Conservation (phyloP, 202 grass and related monocot species). For the Dendrocalamus latiflorus region DNA sequence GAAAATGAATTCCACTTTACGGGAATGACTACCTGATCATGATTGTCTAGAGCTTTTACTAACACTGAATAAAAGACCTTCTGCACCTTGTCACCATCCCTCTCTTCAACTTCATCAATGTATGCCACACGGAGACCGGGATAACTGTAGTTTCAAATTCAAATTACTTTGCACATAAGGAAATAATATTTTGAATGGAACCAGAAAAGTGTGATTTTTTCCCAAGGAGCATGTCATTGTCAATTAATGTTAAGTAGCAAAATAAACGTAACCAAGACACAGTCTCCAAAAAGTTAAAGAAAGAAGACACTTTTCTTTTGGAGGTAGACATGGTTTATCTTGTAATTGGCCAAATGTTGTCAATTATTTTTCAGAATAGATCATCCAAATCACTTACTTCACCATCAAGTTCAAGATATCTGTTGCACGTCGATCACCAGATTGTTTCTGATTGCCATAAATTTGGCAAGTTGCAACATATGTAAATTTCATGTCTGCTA, state of each 20-base stretch:
- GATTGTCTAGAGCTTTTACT: slow-evolving; percentile 95
- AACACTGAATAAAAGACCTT: slow-evolving; percentile 91
- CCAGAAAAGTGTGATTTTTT: neutral
- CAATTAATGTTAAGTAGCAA: slow-evolving; percentile 16
- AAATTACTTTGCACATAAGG: neutral
- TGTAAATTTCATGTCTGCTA: slow-evolving; percentile 90
- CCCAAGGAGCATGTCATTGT: neutral
- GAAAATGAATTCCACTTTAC: neutral
- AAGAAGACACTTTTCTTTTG: neutral
- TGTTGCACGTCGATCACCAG: slow-evolving; percentile 87
- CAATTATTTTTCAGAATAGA: neutral
- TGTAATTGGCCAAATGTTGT: neutral
- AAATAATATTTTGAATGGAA: slow-evolving; percentile 10
- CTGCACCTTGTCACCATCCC: slow-evolving; percentile 76
- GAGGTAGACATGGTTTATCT: slow-evolving; percentile 3
- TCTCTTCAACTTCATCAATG: slow-evolving; percentile 95
- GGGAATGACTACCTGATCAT: slow-evolving; percentile 65
- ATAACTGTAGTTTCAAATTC: slow-evolving; percentile 61
- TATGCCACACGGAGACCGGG: slow-evolving; percentile 86
- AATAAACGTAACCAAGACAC: neutral
- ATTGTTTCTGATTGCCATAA: slow-evolving; percentile 94
- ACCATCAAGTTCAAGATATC: slow-evolving; percentile 99
- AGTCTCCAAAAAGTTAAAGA: neutral
- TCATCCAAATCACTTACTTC: slow-evolving; percentile 55
- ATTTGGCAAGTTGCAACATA: slow-evolving; percentile 91